Percentiles rank a stretch among this genome's conserved stretches.
phyloP scores from a whole-genome alignment of 441 rosid genomes.

The Geranium incanum region DNA sequence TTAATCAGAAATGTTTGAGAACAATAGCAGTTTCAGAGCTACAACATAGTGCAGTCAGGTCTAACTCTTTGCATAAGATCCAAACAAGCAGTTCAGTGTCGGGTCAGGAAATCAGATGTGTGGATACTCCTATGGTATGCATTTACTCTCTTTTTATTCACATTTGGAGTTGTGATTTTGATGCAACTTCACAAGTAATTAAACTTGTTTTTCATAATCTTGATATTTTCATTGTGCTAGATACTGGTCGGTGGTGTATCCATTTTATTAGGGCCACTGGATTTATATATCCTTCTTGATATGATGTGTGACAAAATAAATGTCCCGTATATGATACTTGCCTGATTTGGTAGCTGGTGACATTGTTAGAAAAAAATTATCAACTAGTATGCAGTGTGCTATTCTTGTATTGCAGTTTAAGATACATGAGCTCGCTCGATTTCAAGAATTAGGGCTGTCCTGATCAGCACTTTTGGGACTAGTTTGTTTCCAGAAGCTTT shows the following conservation, averaged over 20 bases:
- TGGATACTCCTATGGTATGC: constrained; percentile 27
- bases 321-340: background rate
- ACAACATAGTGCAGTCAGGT: constrained; percentile 26
- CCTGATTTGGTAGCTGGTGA: background rate
- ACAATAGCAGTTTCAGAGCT: constrained; percentile 20
- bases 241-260: background rate
- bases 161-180: background rate
- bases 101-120: constrained; percentile 31
- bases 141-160: background rate
- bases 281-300: background rate
- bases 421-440: background rate
- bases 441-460: background rate
- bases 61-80: constrained; percentile 20
- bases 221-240: background rate
- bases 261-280: background rate
- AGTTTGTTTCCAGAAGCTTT: background rate
- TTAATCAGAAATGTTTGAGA: constrained; percentile 20
- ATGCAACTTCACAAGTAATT: background rate
- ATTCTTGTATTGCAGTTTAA: background rate
- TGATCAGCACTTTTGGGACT: background rate
- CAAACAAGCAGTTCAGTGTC: constrained; percentile 17
- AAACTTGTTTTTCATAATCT: background rate
- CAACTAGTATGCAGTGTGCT: background rate
- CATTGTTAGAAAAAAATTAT: background rate
- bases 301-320: background rate